Evolutionary conservation across 805 yeast genomes (phyloP), one percentile per base, ranked within the genome.

Genomic region (Monosporozyma servazzii): DNA sequence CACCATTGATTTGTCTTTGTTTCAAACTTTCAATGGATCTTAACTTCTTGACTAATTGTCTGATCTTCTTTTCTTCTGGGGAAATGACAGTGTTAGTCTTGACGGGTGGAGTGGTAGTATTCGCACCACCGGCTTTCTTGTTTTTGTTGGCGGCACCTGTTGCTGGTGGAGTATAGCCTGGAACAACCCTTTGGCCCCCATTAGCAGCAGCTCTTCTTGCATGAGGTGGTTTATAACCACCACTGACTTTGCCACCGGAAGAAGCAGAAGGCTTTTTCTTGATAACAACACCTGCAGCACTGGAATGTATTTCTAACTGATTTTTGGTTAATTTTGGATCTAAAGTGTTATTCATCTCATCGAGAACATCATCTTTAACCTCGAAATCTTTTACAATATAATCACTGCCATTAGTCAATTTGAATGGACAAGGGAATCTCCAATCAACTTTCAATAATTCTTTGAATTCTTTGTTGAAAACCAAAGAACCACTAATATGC

Each of bases 211-310:
- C 66, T 81, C 86, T 66, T 67, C 96, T 78, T 10, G 97, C 96
- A 68, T 89, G 96, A 2, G 99, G 99, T 23, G 99, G 99, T 67
- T 95, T 81, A 68, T 93, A 93, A 42, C 97, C 98, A 50, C 96
- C 96, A 31, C 80, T 77, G 50, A 90, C 83, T 64, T 50, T 45
- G n/a, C 61, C 43, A 15, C 63, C 62, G 36, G 52, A 53, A 18
- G 52, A 50, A 7, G 65, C 58, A 15, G 60, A 52, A 8, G 62
- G 55, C 53, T 63, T 72, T 57, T 72, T 65, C 37, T 66, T 65
- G 20, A 70, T 59, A 25, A 68, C 65, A 60, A 72, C 80, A 52
- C 80, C 86, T 43, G 75, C 71, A 20, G 89, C 96, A 44, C 87
- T 80, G 51, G 72, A 71, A 65, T 91, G 93, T 7, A 91, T 81